Conservation (phyloP, 352 stramenopile genomes). For the Phytophthora nicotianae region DNA sequence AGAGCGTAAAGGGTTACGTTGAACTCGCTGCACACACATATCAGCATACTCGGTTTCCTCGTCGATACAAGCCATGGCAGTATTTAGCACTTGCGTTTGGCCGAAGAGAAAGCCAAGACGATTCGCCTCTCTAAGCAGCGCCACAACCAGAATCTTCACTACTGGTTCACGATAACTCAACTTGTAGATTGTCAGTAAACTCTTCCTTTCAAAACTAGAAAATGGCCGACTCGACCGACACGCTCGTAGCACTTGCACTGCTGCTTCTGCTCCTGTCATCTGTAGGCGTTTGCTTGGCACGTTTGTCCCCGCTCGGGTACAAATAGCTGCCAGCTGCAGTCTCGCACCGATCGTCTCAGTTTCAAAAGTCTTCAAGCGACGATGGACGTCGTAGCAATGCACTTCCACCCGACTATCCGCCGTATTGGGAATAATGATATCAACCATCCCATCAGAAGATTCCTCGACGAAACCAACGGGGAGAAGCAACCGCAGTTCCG, state of each 20-base stretch:
- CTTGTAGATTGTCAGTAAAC: slow-evolving; percentile 30
- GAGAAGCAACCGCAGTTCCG: slow-evolving; percentile 35
- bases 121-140: slow-evolving; percentile 34
- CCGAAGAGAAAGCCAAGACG: slow-evolving; percentile 47
- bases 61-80: slow-evolving; percentile 9
- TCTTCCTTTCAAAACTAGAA: slow-evolving; percentile 25
- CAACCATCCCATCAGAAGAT: slow-evolving; percentile 18
- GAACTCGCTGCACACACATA: slow-evolving; percentile 20
- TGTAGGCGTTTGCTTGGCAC: slow-evolving; percentile 37
- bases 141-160: slow-evolving; percentile 40
- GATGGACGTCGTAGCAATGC: slow-evolving; percentile 45
- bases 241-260: slow-evolving; percentile 44
- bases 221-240: slow-evolving; percentile 46
- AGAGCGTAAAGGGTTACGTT: slow-evolving; percentile 33
- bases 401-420: slow-evolving; percentile 22
- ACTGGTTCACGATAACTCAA: slow-evolving; percentile 50
- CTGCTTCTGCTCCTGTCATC: slow-evolving; percentile 58
- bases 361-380: slow-evolving; percentile 39
- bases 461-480: slow-evolving; percentile 37
- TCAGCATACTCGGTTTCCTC: slow-evolving; percentile 30
- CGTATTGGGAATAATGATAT: slow-evolving; percentile 21
- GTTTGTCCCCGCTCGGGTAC: slow-evolving; percentile 27
- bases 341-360: slow-evolving; percentile 47
- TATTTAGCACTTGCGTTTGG: background rate
- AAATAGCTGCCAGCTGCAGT: slow-evolving; percentile 50